phyloP scores from a whole-genome alignment of 2,329 filamentous ascomycete species.

The Bertia moriformis region DNA sequence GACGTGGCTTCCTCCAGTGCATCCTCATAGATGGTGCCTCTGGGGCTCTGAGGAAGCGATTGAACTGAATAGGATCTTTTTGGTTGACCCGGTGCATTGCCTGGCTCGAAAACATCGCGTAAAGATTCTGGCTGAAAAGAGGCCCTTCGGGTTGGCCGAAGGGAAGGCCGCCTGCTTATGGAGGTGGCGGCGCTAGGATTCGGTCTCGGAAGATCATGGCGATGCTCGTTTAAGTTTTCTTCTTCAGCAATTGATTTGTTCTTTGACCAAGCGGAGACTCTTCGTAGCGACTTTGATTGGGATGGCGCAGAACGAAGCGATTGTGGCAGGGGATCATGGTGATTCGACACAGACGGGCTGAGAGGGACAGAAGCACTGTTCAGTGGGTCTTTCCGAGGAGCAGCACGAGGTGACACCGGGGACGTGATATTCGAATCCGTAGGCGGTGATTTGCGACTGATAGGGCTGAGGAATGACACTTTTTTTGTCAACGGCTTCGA shows the following conservation, averaged over 20 bases:
- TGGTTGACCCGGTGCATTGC: conserved; percentile 5
- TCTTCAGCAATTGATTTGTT: neutral
- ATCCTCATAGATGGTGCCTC: conserved; percentile 9
- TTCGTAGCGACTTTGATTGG: neutral
- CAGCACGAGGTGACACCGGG: neutral
- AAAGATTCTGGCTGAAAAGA: neutral
- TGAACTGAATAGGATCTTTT: conserved; percentile 14
- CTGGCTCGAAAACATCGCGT: neutral
- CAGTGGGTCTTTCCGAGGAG: neutral
- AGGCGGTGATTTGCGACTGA: too few relatives aligned
- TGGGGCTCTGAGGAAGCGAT: conserved; percentile 10
- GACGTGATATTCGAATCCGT: conserved; percentile 15
- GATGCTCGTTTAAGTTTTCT: neutral
- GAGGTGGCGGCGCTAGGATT: neutral
- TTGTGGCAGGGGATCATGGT: neutral
- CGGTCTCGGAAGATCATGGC: neutral
- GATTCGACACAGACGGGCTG: neutral
- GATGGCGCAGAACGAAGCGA: neutral
- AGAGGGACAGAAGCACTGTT: neutral
- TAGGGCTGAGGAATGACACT: conserved; percentile 5
- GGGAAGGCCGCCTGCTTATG: neutral
- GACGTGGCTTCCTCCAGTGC: conserved; percentile 11
- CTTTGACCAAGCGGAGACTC: neutral
- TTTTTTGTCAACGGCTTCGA: conserved; percentile 17
- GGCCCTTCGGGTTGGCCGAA: neutral